phyloP scores from a whole-genome alignment of 176 grass and related monocot species.

The Lolium multiflorum region DNA sequence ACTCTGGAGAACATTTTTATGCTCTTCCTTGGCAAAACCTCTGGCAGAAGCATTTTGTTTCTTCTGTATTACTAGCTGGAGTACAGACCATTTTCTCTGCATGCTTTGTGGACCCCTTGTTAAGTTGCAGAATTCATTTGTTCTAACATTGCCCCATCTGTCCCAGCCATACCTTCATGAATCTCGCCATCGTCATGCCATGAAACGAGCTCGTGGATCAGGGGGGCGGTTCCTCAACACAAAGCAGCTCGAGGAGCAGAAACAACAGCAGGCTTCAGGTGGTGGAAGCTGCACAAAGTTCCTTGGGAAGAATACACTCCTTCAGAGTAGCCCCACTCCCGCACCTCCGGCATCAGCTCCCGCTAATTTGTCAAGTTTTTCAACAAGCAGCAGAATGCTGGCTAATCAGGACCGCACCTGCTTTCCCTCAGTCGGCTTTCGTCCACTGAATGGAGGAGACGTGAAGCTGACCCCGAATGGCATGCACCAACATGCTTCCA shows the following conservation, averaged over 20 bases:
- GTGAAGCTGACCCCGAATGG: constrained; percentile 37
- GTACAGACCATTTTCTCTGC: constrained; percentile 3
- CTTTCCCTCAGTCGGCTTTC: constrained; percentile 48
- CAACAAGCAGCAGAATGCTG: constrained; percentile 34
- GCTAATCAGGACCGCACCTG: constrained; percentile 50
- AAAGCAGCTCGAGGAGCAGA: constrained; percentile 70
- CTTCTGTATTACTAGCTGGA: constrained; percentile 9
- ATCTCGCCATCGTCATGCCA: constrained; percentile 91
- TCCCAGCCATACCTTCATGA: constrained; percentile 98
- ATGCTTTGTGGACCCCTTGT: background rate
- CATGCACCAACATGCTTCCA: constrained; percentile 43
- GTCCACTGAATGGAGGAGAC: constrained; percentile 45
- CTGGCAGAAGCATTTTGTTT: constrained; percentile 10
- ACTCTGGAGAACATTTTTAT: constrained; percentile 4
- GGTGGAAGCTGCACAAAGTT: constrained; percentile 42
- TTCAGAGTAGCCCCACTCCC: constrained; percentile 25
- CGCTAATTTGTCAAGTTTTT: constrained; percentile 38
- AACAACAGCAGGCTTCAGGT: constrained; percentile 34
- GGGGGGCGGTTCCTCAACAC: constrained; percentile 95
- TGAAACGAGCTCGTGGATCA: constrained; percentile 91
- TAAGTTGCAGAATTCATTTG: constrained; percentile 5
- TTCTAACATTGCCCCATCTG: constrained; percentile 1
- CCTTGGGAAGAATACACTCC: constrained; percentile 30
- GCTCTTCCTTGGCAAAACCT: constrained; percentile 5
- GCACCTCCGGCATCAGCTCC: constrained; percentile 39